Conservation (phyloP, 306 rosid species). For the Mimosa pudica region DNA sequence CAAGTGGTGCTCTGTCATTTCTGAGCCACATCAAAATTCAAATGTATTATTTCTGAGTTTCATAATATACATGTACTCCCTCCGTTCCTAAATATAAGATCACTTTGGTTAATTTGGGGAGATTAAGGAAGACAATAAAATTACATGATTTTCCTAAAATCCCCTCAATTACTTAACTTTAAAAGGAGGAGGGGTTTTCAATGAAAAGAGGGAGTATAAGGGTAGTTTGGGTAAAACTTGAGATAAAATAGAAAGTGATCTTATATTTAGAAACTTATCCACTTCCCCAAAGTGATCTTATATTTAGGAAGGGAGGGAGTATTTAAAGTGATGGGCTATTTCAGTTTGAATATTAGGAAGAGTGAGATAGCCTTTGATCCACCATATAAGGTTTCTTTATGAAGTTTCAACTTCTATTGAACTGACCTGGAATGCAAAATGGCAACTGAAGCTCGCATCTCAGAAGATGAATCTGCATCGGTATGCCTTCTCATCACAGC, state of each 20-base stretch:
- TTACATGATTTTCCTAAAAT: too few species aligned
- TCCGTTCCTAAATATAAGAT: too few species aligned
- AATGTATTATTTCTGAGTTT: slow-evolving; percentile 30
- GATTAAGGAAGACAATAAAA: too few species aligned
- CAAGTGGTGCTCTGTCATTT: slow-evolving; percentile 55
- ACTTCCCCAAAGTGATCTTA: too few species aligned
- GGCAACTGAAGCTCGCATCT: slow-evolving; percentile 49
- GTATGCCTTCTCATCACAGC: slow-evolving; percentile 42
- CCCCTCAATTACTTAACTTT: too few species aligned
- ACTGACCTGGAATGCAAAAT: slow-evolving; percentile 38
- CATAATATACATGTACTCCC: slow-evolving; percentile 1
- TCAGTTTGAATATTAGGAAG: slow-evolving; percentile 19
- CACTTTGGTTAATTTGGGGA: too few species aligned
- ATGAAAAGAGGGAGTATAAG: too few species aligned
- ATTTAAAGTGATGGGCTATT: slow-evolving; percentile 19
- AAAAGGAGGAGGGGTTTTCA: too few species aligned
- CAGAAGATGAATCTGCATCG: slow-evolving; percentile 41
- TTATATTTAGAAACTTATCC: too few species aligned
- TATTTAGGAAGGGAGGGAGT: too few species aligned
- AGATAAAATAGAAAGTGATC: too few species aligned
- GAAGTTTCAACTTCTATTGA: slow-evolving; percentile 27
- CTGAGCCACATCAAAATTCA: slow-evolving; percentile 32
- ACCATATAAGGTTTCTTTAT: slow-evolving; percentile 27
- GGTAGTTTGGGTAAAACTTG: too few species aligned
- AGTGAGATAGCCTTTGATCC: slow-evolving; percentile 25